phyloP scores from a whole-genome alignment of 345 rosid species.

The Brassica carinata region DNA sequence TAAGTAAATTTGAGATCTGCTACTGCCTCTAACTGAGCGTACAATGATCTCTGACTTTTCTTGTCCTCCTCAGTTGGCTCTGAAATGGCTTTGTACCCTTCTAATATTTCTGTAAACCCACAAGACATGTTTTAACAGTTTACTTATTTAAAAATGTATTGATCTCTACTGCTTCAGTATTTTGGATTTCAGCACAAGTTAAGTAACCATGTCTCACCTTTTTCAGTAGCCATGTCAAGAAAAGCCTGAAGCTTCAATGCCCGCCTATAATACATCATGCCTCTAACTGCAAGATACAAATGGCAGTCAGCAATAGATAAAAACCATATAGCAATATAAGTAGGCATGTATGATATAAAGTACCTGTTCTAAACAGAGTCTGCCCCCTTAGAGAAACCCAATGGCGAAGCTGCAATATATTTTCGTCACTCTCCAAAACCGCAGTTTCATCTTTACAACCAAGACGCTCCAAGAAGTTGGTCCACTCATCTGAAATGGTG shows the following conservation, averaged over 20 bases:
- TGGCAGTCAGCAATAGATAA: conserved; percentile 26
- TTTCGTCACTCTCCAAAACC: conserved; percentile 89
- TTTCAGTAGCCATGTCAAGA: conserved; percentile 94
- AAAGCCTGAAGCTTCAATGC: conserved; percentile 98
- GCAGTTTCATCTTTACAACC: conserved; percentile 71
- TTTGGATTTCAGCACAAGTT: conserved; percentile 20
- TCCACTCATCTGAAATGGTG: conserved; percentile 83
- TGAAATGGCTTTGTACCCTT: conserved; percentile 88
- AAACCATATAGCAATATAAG: conserved; percentile 9
- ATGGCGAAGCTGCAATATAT: conserved; percentile 90
- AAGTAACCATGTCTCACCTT: conserved; percentile 49
- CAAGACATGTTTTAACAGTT: conserved; percentile 23
- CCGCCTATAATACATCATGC: conserved; percentile 98
- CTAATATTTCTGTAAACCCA: conserved; percentile 74
- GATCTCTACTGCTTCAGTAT: not conserved
- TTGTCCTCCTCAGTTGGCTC: conserved; percentile 89
- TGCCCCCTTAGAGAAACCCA: conserved; percentile 98
- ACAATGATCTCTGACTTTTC: conserved; percentile 83
- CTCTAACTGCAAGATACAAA: conserved; percentile 67
- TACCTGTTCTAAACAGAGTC: conserved; percentile 92
- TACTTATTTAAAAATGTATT: not conserved
- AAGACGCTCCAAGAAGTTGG: conserved; percentile 85
- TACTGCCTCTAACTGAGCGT: conserved; percentile 84
- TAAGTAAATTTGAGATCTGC: conserved; percentile 96
- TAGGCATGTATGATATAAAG: conserved; percentile 26